These are phyloP conservation scores for Aquilaria agallochum DNA, from an alignment of 441 rosid genomes.

Conservation along the genomic window DNA sequence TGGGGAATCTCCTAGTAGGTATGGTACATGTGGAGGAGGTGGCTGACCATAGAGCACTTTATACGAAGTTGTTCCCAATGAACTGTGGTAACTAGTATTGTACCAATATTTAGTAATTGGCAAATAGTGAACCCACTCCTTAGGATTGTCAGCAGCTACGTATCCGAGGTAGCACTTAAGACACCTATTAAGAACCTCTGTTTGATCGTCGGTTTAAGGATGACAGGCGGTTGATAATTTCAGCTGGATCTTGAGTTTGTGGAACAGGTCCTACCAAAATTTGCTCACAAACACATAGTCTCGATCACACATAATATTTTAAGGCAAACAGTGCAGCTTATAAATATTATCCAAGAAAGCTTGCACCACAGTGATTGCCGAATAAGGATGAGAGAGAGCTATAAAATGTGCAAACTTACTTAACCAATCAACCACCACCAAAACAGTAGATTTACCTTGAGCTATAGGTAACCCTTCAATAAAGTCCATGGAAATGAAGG, in stretches of 20 bases:
- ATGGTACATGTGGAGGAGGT: not conserved
- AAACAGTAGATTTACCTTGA: not conserved
- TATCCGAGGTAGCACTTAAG: not conserved
- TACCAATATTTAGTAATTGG: no score
- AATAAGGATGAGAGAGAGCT: not conserved
- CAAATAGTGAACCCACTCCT: not conserved
- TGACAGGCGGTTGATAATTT: not conserved
- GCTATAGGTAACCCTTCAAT: not conserved
- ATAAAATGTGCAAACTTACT: not conserved
- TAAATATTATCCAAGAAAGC: not conserved
- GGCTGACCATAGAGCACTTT: not conserved
- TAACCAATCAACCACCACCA: not conserved
- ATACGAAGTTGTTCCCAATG: not conserved
- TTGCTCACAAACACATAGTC: not conserved
- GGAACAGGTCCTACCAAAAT: not conserved
- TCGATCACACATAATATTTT: not conserved
- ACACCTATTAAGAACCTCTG: not conserved
- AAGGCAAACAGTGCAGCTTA: not conserved
- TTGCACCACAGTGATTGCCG: not conserved
- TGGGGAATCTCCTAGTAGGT: not conserved
- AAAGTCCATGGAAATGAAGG: not conserved
- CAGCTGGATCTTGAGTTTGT: not conserved
- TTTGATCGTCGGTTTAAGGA: not conserved
- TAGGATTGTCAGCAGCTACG: not conserved
- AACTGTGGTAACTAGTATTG: not conserved